Conservation (phyloP, 805 yeast species). For the Lipomyces anomalus region DNA sequence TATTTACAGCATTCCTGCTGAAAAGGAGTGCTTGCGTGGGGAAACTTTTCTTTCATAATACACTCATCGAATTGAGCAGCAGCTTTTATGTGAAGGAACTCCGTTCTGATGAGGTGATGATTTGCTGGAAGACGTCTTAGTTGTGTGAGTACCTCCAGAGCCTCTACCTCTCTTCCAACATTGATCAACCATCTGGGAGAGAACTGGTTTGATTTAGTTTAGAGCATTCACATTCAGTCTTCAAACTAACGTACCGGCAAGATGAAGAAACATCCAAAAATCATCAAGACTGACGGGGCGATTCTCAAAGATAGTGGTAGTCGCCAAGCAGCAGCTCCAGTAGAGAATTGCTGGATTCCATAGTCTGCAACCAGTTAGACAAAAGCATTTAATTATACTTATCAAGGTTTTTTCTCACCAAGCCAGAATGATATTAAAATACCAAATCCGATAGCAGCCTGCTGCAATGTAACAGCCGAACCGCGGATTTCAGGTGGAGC, state of each 20-base stretch:
- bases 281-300: slow-evolving; percentile 48
- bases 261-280: too few species aligned
- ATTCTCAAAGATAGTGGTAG: slow-evolving; percentile 47
- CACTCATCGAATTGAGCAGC: slow-evolving; percentile 26
- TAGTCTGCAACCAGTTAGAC: too few species aligned
- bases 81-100: slow-evolving; percentile 28
- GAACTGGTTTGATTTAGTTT: too few species aligned
- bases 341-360: too few species aligned
- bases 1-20: slow-evolving; percentile 14
- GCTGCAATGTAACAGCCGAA: too few species aligned
- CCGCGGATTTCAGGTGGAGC: too few species aligned
- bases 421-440: too few species aligned
- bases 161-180: slow-evolving; percentile 29
- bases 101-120: slow-evolving; percentile 18
- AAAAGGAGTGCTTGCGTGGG: slow-evolving; percentile 11
- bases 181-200: slow-evolving; percentile 44
- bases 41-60: slow-evolving; percentile 21
- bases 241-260: slow-evolving; percentile 40
- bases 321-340: too few species aligned
- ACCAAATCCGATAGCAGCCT: too few species aligned
- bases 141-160: slow-evolving; percentile 22
- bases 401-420: too few species aligned
- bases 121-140: slow-evolving; percentile 24
- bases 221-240: slow-evolving; percentile 36
- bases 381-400: too few species aligned